A percentile compares a stretch with the other conserved stretches of the same genome.
Evolutionary conservation across 2,329 filamentous ascomycete genomes (phyloP).

Genomic region (Colletotrichum orchidophilum): DNA sequence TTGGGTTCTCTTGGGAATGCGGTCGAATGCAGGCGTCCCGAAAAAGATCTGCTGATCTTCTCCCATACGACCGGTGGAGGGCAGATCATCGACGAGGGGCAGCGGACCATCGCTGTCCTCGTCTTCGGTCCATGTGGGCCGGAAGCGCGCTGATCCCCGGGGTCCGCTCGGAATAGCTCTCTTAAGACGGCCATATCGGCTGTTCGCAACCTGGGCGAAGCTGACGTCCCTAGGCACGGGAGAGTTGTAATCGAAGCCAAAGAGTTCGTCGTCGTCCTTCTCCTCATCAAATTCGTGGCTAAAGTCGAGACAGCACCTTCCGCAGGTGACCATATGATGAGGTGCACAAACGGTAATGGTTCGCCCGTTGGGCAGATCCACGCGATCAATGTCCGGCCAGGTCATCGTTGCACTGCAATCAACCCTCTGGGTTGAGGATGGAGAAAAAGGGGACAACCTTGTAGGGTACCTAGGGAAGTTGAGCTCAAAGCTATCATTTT

Average conservation of each 20-base stretch:
- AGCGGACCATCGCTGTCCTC: background rate
- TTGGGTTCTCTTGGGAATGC: background rate
- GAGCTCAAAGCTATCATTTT: background rate
- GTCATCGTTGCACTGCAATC: background rate
- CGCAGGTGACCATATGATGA: constrained; percentile 7
- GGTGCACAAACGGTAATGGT: constrained; percentile 1
- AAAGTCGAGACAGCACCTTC: constrained; percentile 20
- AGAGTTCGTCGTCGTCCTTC: background rate
- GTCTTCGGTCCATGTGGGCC: background rate
- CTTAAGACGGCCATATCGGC: constrained; percentile 40
- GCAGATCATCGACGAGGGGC: background rate
- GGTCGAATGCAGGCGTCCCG: background rate
- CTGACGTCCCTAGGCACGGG: constrained; percentile 47
- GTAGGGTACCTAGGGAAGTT: too few relatives aligned
- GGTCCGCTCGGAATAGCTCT: background rate
- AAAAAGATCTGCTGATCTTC: too few relatives aligned
- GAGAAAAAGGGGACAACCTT: too few relatives aligned
- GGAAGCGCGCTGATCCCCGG: background rate
- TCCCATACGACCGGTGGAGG: too few relatives aligned
- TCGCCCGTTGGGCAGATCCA: constrained; percentile 16
- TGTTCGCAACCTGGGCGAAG: constrained; percentile 48
- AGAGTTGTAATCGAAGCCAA: constrained; percentile 39
- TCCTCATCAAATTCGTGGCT: background rate
- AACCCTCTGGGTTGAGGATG: background rate
- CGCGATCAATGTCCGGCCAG: background rate